Base-by-base conservation (phyloP, 768 basidiomycete species). In the Boletus bicolor region DNA sequence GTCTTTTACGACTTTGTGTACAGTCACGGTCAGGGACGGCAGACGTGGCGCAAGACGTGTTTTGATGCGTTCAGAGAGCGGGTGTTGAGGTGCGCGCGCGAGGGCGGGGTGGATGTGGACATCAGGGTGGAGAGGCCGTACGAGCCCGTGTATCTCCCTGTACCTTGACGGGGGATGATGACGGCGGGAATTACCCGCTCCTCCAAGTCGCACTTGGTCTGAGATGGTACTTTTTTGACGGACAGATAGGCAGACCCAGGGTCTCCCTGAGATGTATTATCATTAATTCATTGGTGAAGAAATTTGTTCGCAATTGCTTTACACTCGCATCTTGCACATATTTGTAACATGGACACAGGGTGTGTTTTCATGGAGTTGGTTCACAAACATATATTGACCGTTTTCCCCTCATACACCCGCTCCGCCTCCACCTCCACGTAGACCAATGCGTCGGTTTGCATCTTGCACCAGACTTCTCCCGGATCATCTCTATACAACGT, bases 121-220 rank as follows among this genome's bases (percentile, higher is more conserved):
- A 67, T 68, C 1, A 41, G 43, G 37, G 60, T 69, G 3, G 65
- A 69, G 42, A 39, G 65, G 53, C 65, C 68, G 28, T 68, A 68
- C 14, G 63, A 69, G 9, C 67, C 67, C 0, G 58, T 48, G 34
- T 69, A 68, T 51, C 26, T 69, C 10, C 17, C 59, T 0, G 17
- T 59, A 36, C 43, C 67, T 45, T 60, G 60, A 60, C 3, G 49
- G 45, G n/a, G 7, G n/a, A 42, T 3, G 42, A 42, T 42, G 24
- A 28, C 5, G 19, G 19, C n/a, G 12, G n/a, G 30, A 4, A 19
- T 19, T 4, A 3, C 4, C 19, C n/a, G 30, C n/a, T 19, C 19
- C 14, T 8, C 12, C 11, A 24, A 15, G 14, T 9, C 14, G 24
- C 10, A 24, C 24, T 44, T 35, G 32, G 8, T 11, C 4, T 28